Percentiles rank a stretch among this genome's conserved stretches.
Conservation (phyloP, 768 basidiomycete species). For the Flagelloscypha sp. region DNA sequence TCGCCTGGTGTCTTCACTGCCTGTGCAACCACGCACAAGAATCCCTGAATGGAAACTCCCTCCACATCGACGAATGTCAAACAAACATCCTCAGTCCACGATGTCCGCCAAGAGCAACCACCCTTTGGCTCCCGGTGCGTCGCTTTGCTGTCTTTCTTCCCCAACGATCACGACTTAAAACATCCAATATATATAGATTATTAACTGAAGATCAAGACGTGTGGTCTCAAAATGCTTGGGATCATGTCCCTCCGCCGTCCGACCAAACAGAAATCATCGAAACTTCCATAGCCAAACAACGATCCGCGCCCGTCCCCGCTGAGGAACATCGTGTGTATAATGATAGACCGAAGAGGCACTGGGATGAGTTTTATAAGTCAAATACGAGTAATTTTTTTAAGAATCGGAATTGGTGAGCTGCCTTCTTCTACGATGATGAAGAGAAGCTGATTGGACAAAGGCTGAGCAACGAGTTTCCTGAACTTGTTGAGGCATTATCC, state of each 20-base stretch:
- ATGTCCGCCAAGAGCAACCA: constrained; percentile 44
- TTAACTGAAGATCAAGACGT: constrained; percentile 63
- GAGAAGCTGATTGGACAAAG: constrained; percentile 24
- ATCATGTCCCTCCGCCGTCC: constrained; percentile 76
- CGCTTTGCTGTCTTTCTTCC: constrained; percentile 6
- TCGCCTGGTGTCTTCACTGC: neutral
- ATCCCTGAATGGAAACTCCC: neutral
- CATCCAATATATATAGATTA: constrained; percentile 37
- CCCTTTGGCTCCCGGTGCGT: constrained; percentile 65
- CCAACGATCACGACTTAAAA: neutral
- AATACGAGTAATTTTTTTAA: constrained; percentile 89
- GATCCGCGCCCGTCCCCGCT: constrained; percentile 60
- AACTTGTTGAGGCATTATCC: constrained; percentile 64
- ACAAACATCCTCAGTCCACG: constrained; percentile 58
- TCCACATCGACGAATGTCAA: constrained; percentile 12
- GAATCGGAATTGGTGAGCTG: constrained; percentile 74
- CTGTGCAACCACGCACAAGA: neutral
- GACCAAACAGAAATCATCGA: constrained; percentile 74
- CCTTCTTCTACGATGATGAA: neutral
- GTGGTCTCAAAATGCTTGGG: constrained; percentile 88
- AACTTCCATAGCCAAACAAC: constrained; percentile 63
- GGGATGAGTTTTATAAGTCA: constrained; percentile 88
- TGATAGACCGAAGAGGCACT: constrained; percentile 63
- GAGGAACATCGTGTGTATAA: constrained; percentile 68
- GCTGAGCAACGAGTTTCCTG: constrained; percentile 93